These are phyloP conservation scores for Scytalidium sp. DNA, from an alignment of 2,329 filamentous ascomycete species.

Conservation along the genomic window DNA sequence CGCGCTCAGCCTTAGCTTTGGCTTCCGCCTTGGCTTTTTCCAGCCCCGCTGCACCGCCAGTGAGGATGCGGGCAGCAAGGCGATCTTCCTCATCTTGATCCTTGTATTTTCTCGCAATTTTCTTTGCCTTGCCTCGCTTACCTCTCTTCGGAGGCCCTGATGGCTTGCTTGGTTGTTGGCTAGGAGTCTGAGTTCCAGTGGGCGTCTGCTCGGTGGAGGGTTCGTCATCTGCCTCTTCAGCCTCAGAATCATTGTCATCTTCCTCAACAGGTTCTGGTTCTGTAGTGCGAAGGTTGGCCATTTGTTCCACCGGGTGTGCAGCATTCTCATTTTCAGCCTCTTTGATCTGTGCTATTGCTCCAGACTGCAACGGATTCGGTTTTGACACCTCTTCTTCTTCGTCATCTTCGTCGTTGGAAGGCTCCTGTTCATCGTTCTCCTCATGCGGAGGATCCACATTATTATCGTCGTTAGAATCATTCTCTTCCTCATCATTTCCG, in stretches of 20 bases:
- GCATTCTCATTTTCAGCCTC: conserved; percentile 12
- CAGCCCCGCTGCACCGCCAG: conserved; percentile 70
- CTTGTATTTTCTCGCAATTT: conserved; percentile 84
- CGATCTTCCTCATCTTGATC: conserved; percentile 95
- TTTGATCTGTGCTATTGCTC: conserved; percentile 7
- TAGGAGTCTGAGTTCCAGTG: conserved; percentile 20
- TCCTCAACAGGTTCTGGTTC: not conserved
- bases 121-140: conserved; percentile 80
- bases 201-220: conserved; percentile 10
- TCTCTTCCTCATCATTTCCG: conserved; percentile 13
- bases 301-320: not conserved
- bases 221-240: conserved; percentile 23
- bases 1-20: conserved; percentile 62
- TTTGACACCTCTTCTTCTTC: conserved; percentile 26
- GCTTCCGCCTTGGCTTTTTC: conserved; percentile 68
- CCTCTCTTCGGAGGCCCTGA: conserved; percentile 59
- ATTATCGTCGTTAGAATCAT: conserved; percentile 24
- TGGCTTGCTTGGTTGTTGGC: conserved; percentile 40
- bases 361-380: conserved; percentile 6
- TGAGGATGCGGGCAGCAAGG: conserved; percentile 74
- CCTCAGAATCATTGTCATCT: conserved; percentile 1
- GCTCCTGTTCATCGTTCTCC: conserved; percentile 21
- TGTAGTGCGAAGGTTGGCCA: not conserved
- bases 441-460: conserved; percentile 23
- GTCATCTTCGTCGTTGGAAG: conserved; percentile 16